Base-by-base conservation (phyloP, 1,139 yeast species). In the Sugiyamaella japonica region DNA sequence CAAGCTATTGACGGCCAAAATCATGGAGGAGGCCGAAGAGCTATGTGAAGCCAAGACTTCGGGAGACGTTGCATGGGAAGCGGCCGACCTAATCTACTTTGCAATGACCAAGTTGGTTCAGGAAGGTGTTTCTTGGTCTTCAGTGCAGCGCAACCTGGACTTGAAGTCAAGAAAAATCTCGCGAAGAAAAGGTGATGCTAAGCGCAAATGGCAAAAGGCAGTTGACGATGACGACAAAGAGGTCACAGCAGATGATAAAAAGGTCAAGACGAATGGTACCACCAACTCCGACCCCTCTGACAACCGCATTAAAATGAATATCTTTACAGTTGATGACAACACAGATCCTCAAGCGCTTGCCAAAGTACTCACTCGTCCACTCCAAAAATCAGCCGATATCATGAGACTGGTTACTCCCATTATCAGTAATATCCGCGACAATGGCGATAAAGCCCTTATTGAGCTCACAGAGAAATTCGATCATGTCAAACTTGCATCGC, bases 11-110 rank as follows among this genome's bases (percentile, higher is more conserved):
- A 76, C 80, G 56, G 96, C 98, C 17, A 93, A 93, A 76, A 85
- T 93, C 72, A 83, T 84, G 70, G 99, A 93, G 74, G 99, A 93
- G 72, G 95, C 97, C 54, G 98, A 93, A 66, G 99, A 95, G 71
- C 80, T 93, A 60, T 84, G 91, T 40, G 97, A 89, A 56, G 98
- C 99, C 16, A 70, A 72, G 54, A 66, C 77, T 7, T 77, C 78
- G 61, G 81, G 80, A 2, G 98, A 93, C 60, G 81, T 90, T 52
- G 86, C 98, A 0, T 93, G 97, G 97, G 99, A 93, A 73, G 93
- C 96, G 55, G 99, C 99, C 7, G 99, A 95, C 70, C 78, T 93
- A 68, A 73, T 95, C 56, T 93, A 95, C 73, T 95, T 95, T 72
- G 91, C 95, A 9, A 72, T 91, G 78, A 79, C 89, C n/a, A 88